A percentile compares a stretch with the other conserved stretches of the same genome.
Conservation (phyloP, 1,284 basidiomycete species). For the Sporisorium exsertum region DNA sequence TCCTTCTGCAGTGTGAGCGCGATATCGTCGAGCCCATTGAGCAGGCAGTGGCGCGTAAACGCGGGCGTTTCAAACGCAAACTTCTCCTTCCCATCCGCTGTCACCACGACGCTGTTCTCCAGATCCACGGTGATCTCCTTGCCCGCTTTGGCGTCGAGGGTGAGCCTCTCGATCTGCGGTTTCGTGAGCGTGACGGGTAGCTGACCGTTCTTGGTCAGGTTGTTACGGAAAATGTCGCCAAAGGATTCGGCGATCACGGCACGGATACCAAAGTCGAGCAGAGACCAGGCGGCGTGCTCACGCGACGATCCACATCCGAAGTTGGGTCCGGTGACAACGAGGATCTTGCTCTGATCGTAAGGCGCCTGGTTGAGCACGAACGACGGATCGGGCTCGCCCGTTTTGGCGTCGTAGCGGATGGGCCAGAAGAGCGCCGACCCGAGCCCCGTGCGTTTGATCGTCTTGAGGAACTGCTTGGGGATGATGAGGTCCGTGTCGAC, state of each 20-base stretch:
- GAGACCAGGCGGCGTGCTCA: slow-evolving; percentile 67
- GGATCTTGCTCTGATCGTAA: slow-evolving; percentile 58
- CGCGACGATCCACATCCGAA: slow-evolving; percentile 66
- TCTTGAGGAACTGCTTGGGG: slow-evolving; percentile 68
- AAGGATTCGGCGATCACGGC: slow-evolving; percentile 63
- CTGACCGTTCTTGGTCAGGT: slow-evolving; percentile 66
- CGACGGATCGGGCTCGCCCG: slow-evolving; percentile 53
- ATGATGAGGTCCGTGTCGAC: slow-evolving; percentile 69
- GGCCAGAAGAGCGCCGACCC: slow-evolving; percentile 66
- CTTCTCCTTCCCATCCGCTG: slow-evolving; percentile 53
- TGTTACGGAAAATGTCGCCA: slow-evolving; percentile 66
- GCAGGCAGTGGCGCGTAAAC: slow-evolving; percentile 64
- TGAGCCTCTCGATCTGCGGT: slow-evolving; percentile 56
- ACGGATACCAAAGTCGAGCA: slow-evolving; percentile 67
- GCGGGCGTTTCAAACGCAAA: slow-evolving; percentile 57
- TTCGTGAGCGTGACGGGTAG: slow-evolving; percentile 55
- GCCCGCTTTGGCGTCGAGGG: slow-evolving; percentile 60
- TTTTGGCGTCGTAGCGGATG: slow-evolving; percentile 64
- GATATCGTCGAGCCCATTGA: slow-evolving; percentile 67
- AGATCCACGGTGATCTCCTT: slow-evolving; percentile 63
- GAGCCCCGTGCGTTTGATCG: slow-evolving; percentile 67
- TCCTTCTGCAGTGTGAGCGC: slow-evolving; percentile 64
- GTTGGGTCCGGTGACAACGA: slow-evolving; percentile 64
- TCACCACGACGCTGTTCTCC: slow-evolving; percentile 57
- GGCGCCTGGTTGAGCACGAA: slow-evolving; percentile 66